Evolutionary conservation across 495 filamentous ascomycete species (phyloP), one percentile per base, ranked within the genome.

Genomic region (Xylaria cubensis): DNA sequence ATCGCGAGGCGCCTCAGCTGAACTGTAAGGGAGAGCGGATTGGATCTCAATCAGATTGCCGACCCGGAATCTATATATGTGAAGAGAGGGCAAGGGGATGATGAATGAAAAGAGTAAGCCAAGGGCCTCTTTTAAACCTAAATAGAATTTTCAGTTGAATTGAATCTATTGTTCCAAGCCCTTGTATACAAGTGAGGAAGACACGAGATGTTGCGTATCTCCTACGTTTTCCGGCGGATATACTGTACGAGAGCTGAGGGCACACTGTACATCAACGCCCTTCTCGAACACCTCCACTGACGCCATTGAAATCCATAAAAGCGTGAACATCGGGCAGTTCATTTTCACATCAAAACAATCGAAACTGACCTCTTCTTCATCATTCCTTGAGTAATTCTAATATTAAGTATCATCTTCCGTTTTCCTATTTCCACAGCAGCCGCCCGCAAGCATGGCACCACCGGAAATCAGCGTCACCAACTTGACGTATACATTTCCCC

Each of bases 401-500:
- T 29, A 41, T 64, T 44, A 12, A 12, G 24, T 26, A 21, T 10
- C 7, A 15, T 2, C 39, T 36, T 36, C n/a, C 34, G 17, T 56
- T 26, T 24, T 39, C 13, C 12, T 0, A 55, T 17, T n/a, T 59
- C 32, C 36, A 0, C 0, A 21, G 39, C 0, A 21, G 39, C 19
- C 62, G 15, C 21, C 42, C 34, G 3, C 10, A 26, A 32, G 24
- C 19, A 53, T 69, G 42, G 15, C 58, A 21, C 77, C 81, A 3
- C 83, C 84, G 4, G 76, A 82, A 3, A 76, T 99, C 81, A 75
- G 86, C 67, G 92, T 95, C 73, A 86, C 84, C 26, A 80, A 90
- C 83, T 90, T 99, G 62, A 94, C 89, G 73, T 99, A 97, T 87
- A 90, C 88, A 71, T 98, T 98, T 86, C 91, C 91, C 21, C 92